Percentiles rank a stretch among this genome's conserved stretches.
Conservation (phyloP, 1,284 basidiomycete species). For the Sanghuangporus weigelae region DNA sequence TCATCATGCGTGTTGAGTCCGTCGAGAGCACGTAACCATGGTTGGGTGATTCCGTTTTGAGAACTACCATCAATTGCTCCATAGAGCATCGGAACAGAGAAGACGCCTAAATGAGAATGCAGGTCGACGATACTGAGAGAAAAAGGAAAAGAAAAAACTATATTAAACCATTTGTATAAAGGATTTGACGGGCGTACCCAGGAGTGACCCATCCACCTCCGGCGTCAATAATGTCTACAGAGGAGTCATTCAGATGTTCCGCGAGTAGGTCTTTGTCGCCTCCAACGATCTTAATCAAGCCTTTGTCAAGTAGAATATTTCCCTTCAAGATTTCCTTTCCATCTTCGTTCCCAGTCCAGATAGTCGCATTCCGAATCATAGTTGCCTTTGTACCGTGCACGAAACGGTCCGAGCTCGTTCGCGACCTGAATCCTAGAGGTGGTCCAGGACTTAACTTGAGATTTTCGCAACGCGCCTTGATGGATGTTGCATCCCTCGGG, state of each 20-base stretch:
- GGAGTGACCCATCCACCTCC: slow-evolving; percentile 35
- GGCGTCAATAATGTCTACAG: slow-evolving; percentile 26
- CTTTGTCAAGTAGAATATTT: slow-evolving; percentile 51
- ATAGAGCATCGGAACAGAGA: slow-evolving; percentile 31
- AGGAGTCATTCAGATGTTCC: slow-evolving; percentile 17
- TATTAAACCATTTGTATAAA: not conserved
- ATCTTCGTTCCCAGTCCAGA: slow-evolving; percentile 74
- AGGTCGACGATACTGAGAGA: slow-evolving; percentile 45
- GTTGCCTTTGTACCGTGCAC: slow-evolving; percentile 61
- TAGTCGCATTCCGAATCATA: slow-evolving; percentile 70
- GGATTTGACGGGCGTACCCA: slow-evolving; percentile 25
- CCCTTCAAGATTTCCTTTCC: slow-evolving; percentile 62
- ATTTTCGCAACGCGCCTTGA: slow-evolving; percentile 18
- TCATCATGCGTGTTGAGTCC: slow-evolving; percentile 42
- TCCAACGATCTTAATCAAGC: slow-evolving; percentile 52
- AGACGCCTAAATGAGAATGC: slow-evolving; percentile 60
- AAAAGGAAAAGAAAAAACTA: not conserved
- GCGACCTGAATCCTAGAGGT: slow-evolving; percentile 42
- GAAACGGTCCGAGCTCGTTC: slow-evolving; percentile 67
- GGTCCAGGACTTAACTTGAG: slow-evolving; percentile 33
- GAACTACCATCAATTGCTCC: slow-evolving; percentile 39
- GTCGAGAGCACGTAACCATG: slow-evolving; percentile 48
- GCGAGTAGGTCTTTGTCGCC: slow-evolving; percentile 28
- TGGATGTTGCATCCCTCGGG: not conserved
- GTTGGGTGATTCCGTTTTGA: slow-evolving; percentile 35